Evolutionary conservation across 768 basidiomycete genomes (phyloP).

Genomic region (Cystofilobasidium capitatum): DNA sequence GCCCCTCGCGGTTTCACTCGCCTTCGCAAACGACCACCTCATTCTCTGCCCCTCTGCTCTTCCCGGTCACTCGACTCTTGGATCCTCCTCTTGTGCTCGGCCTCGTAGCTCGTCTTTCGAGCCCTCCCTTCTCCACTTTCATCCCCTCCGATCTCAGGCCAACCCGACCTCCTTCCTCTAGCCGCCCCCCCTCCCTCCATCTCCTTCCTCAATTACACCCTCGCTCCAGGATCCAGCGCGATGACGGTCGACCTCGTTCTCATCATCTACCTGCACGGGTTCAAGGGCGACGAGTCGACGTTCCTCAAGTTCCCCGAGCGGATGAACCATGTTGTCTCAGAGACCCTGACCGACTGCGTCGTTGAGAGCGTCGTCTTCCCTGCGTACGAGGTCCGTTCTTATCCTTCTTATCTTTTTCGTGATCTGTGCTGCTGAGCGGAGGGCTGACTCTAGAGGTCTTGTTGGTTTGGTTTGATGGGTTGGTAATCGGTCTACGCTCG

Average conservation of each 20-base stretch:
- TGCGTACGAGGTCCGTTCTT: constrained; percentile 61
- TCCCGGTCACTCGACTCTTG: no score
- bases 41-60: no score
- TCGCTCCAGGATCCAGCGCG: neutral
- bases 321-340: constrained; percentile 62
- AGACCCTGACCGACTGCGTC: constrained; percentile 50
- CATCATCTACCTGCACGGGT: constrained; percentile 41
- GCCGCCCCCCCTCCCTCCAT: neutral
- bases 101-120: no score
- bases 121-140: no score
- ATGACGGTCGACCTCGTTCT: constrained; percentile 27
- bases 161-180: neutral
- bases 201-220: neutral
- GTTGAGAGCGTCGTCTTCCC: constrained; percentile 79
- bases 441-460: no score
- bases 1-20: no score
- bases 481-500: no score
- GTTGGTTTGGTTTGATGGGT: no score
- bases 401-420: neutral
- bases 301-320: constrained; percentile 52
- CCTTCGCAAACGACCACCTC: no score
- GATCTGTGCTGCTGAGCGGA: neutral
- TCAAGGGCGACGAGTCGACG: constrained; percentile 41
- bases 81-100: no score
- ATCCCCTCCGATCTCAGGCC: neutral